Percentiles rank a stretch among this genome's conserved stretches.
Conservation (phyloP, 371 early-diverging fungal genomes). For the Mucor sp. region DNA sequence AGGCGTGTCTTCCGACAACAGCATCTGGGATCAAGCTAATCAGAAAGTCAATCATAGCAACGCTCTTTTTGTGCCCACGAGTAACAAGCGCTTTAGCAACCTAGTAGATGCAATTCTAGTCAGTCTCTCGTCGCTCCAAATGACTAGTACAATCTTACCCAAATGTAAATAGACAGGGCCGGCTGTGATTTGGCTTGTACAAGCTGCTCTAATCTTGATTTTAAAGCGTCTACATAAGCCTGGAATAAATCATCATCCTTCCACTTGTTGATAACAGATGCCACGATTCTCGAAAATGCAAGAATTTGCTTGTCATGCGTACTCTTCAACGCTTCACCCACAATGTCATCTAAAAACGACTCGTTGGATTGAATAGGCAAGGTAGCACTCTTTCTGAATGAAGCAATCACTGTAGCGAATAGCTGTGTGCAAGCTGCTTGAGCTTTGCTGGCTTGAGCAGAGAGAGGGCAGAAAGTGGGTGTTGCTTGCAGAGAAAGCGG, state of each 20-base stretch:
- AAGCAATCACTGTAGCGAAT: slow-evolving; percentile 8
- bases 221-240: slow-evolving; percentile 1
- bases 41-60: slow-evolving; percentile 55
- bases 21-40: slow-evolving; percentile 50
- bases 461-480: slow-evolving; percentile 7
- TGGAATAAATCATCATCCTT: slow-evolving; percentile 23
- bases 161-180: slow-evolving; percentile 33
- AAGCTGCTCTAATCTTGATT: not conserved
- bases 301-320: slow-evolving; percentile 31
- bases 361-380: not conserved
- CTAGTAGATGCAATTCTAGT: slow-evolving; percentile 31
- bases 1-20: slow-evolving; percentile 51
- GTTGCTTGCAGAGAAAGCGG: not conserved
- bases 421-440: slow-evolving; percentile 12
- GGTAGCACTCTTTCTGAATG: not conserved
- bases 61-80: slow-evolving; percentile 47
- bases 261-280: slow-evolving; percentile 64
- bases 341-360: slow-evolving; percentile 43
- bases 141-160: slow-evolving; percentile 19
- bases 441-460: not conserved
- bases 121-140: not conserved
- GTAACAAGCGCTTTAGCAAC: slow-evolving; percentile 67
- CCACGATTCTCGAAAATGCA: slow-evolving; percentile 52
- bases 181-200: slow-evolving; percentile 7
- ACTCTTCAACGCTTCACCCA: slow-evolving; percentile 44